Percentiles rank a stretch among this genome's conserved stretches.
These are phyloP conservation scores for Castanea crenata DNA, from an alignment of 306 rosid genomes.

Conservation along the genomic window DNA sequence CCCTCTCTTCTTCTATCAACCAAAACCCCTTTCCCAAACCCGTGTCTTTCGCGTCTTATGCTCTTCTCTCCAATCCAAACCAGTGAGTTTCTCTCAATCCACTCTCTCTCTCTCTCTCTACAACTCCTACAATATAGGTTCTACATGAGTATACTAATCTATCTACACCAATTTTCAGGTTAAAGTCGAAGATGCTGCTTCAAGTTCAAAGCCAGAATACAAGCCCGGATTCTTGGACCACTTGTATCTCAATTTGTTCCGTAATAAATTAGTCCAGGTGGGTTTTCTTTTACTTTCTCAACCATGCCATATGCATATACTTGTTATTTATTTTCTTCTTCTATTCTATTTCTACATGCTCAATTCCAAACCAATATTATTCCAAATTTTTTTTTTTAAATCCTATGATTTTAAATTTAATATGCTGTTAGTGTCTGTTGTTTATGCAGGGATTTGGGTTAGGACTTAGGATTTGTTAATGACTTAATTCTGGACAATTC, in stretches of 20 bases:
- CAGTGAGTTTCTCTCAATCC: neutral
- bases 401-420: too few species aligned
- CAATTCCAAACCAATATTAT: too few species aligned
- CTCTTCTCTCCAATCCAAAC: slow-evolving; percentile 41
- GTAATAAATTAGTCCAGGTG: slow-evolving; percentile 79
- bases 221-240: slow-evolving; percentile 61
- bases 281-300: neutral
- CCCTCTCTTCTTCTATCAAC: neutral
- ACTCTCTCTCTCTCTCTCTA: neutral
- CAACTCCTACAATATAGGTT: slow-evolving; percentile 1
- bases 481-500: too few species aligned
- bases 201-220: slow-evolving; percentile 45
- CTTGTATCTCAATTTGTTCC: slow-evolving; percentile 70
- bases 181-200: slow-evolving; percentile 22
- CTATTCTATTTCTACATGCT: too few species aligned
- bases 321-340: neutral
- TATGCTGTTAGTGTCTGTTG: too few species aligned
- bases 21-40: slow-evolving; percentile 27
- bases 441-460: too few species aligned
- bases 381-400: too few species aligned
- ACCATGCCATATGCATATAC: neutral
- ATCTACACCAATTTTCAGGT: slow-evolving; percentile 33
- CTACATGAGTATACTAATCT: neutral
- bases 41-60: slow-evolving; percentile 30
- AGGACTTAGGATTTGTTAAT: too few species aligned